A percentile compares a stretch with the other conserved stretches of the same genome.
Conservation (phyloP, 2,329 filamentous ascomycete species). For the Aureobasidium uvarum region DNA sequence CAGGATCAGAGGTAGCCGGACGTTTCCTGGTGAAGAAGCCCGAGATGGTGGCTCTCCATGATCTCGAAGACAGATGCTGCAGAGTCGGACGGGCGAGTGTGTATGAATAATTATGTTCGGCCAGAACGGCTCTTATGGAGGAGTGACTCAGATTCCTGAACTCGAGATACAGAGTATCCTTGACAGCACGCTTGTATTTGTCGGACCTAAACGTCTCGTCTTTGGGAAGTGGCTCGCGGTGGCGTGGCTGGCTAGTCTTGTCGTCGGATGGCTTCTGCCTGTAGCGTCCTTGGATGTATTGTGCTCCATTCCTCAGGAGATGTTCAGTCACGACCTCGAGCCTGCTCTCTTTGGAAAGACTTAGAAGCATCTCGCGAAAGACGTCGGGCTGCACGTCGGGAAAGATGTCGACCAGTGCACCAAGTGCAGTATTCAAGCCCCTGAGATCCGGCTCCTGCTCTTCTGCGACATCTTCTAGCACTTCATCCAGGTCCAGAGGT, state of each 20-base stretch:
- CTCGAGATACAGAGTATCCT: constrained; percentile 66
- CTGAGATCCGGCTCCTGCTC: constrained; percentile 62
- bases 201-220: constrained; percentile 66
- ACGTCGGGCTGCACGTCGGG: constrained; percentile 79
- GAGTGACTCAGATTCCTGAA: constrained; percentile 72
- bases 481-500: constrained; percentile 7
- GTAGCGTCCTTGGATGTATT: constrained; percentile 68
- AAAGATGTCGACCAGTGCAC: constrained; percentile 68
- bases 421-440: constrained; percentile 68
- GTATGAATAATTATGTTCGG: constrained; percentile 78
- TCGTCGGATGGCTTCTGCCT: constrained; percentile 30
- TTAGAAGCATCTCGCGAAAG: constrained; percentile 75
- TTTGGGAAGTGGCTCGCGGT: constrained; percentile 47
- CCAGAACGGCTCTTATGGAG: constrained; percentile 73
- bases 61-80: constrained; percentile 65
- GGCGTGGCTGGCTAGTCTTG: background rate
- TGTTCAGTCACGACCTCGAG: constrained; percentile 74
- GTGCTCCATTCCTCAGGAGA: constrained; percentile 67
- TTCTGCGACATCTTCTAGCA: constrained; percentile 10
- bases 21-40: constrained; percentile 68
- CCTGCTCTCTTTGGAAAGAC: constrained; percentile 72
- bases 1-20: constrained; percentile 53
- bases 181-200: constrained; percentile 67
- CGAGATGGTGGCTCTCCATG: constrained; percentile 73
- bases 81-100: constrained; percentile 68